Evolutionary conservation across 495 filamentous ascomycete species (phyloP), one percentile per base, ranked within the genome.

Genomic region (Ramalina peruviana): DNA sequence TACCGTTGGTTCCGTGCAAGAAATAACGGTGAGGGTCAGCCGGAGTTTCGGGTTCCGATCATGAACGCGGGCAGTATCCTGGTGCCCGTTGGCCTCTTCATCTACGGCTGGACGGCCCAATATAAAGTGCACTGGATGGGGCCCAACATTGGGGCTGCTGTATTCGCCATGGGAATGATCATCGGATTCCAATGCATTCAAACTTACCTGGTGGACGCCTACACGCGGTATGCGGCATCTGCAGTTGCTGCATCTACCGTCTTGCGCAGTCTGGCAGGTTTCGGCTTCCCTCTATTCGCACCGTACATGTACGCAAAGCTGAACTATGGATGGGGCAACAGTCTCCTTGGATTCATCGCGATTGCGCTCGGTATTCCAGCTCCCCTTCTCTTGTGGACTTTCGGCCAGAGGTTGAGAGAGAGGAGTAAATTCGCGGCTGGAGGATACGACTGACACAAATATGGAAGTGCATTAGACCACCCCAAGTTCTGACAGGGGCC

Each of bases 241-340:
- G 87, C 84, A 1, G 60, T 86, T 12, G 81, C 72, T 1, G 83
- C 87, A 1, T 72, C 70, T 1, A 75, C 79, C 3, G 75, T 88
- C 12, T 58, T 90, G 54, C 70, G 86, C 16, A 78, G 70, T 20
- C 40, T 88, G 13, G 78, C 79, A 1, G 85, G 85, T 2, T 88
- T 88, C 58, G 75, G 71, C 13, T 89, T 92, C 51, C 86, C 86
- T 20, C 67, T 92, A 4, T 89, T 89, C 54, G 81, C 82, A 4
- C 81, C 79, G 3, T 68, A 66, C 27, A 67, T 87, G 73, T 88
- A 75, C 52, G 43, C 65, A 6, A 59, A 62, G n/a, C 53, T 82
- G 49, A 58, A 72, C 41, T 81, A 73, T 62, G 79, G 79, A 9
- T 82, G 77, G 77, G 78, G 77, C n/a, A 81, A 80, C 64, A 79